phyloP scores from a whole-genome alignment of 192 early-diverging fungal species.

The Coemansia pectinata region DNA sequence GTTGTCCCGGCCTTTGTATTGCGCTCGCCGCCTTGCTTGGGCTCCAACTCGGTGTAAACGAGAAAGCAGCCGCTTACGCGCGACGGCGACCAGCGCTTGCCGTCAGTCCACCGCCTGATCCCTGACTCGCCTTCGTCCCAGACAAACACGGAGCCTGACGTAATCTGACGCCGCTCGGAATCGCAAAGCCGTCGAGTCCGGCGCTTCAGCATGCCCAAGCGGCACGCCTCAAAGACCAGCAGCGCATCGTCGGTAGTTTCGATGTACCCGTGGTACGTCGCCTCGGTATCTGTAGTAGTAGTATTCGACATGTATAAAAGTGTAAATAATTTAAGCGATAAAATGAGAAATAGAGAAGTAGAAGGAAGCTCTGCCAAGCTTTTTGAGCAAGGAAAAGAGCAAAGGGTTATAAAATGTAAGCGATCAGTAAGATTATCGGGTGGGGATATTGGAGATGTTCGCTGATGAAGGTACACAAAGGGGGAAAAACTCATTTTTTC shows the following conservation, averaged over 20 bases:
- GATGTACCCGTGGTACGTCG: constrained; percentile 73
- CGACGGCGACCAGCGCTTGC: constrained; percentile 82
- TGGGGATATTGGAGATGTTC: neutral
- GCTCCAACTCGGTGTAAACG: constrained; percentile 78
- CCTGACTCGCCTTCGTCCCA: constrained; percentile 89
- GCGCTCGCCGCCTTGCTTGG: constrained; percentile 31
- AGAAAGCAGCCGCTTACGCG: constrained; percentile 82
- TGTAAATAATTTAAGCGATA: neutral
- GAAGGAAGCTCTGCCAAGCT: neutral
- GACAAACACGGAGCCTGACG: constrained; percentile 78
- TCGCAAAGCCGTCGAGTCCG: constrained; percentile 76
- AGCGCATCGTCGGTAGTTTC: constrained; percentile 85
- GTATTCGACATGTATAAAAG: neutral
- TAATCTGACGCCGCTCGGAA: constrained; percentile 72
- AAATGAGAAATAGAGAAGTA: neutral
- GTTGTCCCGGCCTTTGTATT: neutral
- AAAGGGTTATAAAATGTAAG: neutral
- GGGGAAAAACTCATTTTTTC: neutral
- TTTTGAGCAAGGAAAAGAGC: neutral
- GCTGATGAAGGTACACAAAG: neutral
- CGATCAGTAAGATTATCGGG: neutral
- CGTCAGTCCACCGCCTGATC: constrained; percentile 91
- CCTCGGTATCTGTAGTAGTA: neutral
- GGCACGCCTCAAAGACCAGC: constrained; percentile 86
- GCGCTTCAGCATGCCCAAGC: constrained; percentile 62